Evolutionary conservation across 306 rosid species (phyloP).

Genomic region (Quercus berberidifolia): DNA sequence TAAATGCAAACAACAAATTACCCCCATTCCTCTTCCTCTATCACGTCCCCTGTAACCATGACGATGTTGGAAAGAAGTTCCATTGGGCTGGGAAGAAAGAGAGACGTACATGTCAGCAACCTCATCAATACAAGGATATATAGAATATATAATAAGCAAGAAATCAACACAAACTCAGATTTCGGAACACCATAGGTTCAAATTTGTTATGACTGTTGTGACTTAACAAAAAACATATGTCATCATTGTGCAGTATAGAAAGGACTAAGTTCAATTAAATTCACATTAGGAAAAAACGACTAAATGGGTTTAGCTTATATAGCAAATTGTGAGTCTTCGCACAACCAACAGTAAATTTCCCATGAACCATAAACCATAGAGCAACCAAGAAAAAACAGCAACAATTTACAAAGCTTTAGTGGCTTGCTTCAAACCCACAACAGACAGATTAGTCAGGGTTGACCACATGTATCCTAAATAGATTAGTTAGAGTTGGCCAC

Average conservation of each 20-base stretch:
- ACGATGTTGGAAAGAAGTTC: constrained; percentile 49
- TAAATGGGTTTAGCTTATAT: neutral
- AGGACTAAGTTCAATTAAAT: neutral
- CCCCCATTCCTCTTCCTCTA: constrained; percentile 77
- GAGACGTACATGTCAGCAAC: constrained; percentile 22
- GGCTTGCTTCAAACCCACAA: neutral
- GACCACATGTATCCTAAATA: too few relatives aligned
- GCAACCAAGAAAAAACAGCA: neutral
- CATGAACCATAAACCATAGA: neutral
- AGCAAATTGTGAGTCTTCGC: neutral
- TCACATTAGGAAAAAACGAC: neutral
- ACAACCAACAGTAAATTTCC: neutral
- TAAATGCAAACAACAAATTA: constrained; percentile 29
- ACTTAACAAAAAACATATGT: neutral
- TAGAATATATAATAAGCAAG: neutral
- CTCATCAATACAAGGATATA: neutral
- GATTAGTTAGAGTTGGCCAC: too few relatives aligned
- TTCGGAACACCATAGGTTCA: neutral
- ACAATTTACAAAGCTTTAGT: neutral
- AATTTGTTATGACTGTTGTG: too few relatives aligned
- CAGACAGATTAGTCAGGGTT: neutral
- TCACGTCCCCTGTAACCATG: constrained; percentile 67
- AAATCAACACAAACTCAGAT: neutral
- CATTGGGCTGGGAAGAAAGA: constrained; percentile 48
- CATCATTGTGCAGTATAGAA: neutral